A percentile compares a stretch with the other conserved stretches of the same genome.
These are phyloP conservation scores for Pichiaceae sp. DNA, from an alignment of 1,139 yeast genomes.

Conservation along the genomic window DNA sequence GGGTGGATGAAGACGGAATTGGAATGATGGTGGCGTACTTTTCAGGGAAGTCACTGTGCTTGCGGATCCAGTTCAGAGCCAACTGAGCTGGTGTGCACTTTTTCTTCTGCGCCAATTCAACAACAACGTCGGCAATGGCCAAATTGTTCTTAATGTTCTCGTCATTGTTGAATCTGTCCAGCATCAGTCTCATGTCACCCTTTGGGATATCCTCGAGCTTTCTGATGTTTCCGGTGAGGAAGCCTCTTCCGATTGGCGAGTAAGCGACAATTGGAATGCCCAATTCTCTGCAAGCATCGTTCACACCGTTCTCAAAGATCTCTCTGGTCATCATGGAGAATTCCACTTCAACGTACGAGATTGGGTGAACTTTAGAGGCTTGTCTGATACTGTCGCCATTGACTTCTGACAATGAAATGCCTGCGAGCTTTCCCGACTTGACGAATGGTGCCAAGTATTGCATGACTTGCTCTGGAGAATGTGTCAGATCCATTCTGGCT, in stretches of 20 bases:
- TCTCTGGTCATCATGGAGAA: slow-evolving; percentile 61
- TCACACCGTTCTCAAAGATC: slow-evolving; percentile 51
- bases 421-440: slow-evolving; percentile 50
- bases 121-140: slow-evolving; percentile 37
- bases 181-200: slow-evolving; percentile 43
- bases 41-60: slow-evolving; percentile 19
- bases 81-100: slow-evolving; percentile 54
- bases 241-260: slow-evolving; percentile 78
- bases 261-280: slow-evolving; percentile 67
- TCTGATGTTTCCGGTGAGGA: slow-evolving; percentile 55
- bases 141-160: slow-evolving; percentile 50
- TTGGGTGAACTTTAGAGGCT: slow-evolving; percentile 42
- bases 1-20: slow-evolving; percentile 67
- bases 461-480: slow-evolving; percentile 42
- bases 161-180: slow-evolving; percentile 48
- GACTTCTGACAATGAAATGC: slow-evolving; percentile 67
- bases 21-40: slow-evolving; percentile 55
- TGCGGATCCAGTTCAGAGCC: slow-evolving; percentile 64
- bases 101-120: slow-evolving; percentile 33
- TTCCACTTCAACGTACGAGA: slow-evolving; percentile 69
- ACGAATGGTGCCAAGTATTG: slow-evolving; percentile 43
- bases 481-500: slow-evolving; percentile 45
- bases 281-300: slow-evolving; percentile 43
- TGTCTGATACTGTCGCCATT: slow-evolving; percentile 47
- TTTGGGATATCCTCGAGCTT: slow-evolving; percentile 36